Evolutionary conservation across 257 asterid species (phyloP).

Genomic region (Salvia miltiorrhiza): DNA sequence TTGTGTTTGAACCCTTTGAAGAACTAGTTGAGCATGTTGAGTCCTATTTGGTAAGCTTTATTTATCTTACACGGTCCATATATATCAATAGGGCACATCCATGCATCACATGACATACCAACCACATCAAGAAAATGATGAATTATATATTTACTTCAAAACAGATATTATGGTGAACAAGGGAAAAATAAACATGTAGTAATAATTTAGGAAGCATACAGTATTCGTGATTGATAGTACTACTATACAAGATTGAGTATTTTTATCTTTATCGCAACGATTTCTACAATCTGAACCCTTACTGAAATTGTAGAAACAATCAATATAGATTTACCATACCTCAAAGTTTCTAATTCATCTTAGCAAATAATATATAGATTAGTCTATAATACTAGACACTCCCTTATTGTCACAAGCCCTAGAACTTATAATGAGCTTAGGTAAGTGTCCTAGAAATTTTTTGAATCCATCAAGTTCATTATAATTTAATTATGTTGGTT

Average conservation of each 20-base stretch:
- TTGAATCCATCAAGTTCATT: not conserved
- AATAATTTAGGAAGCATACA: no score
- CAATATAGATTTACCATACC: no score
- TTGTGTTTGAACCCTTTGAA: constrained; percentile 18
- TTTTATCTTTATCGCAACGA: no score
- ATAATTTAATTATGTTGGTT: not conserved
- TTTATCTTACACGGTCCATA: constrained; percentile 19
- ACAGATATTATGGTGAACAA: not conserved
- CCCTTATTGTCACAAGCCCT: not conserved
- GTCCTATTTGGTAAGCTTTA: constrained; percentile 29
- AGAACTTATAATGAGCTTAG: not conserved
- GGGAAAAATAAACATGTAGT: not conserved
- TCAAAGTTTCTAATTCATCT: no score
- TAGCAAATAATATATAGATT: no score
- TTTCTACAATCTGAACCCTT: no score
- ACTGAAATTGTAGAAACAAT: no score
- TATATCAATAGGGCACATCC: constrained; percentile 23
- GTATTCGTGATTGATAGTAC: no score
- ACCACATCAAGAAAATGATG: constrained; percentile 7
- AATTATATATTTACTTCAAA: not conserved
- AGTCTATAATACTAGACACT: no score
- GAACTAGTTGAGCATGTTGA: constrained; percentile 37
- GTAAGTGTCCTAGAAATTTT: not conserved
- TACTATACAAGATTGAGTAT: no score
- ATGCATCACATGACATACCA: constrained; percentile 33